Base-by-base conservation (phyloP, 306 rosid genomes). In the Mimosa pudica region DNA sequence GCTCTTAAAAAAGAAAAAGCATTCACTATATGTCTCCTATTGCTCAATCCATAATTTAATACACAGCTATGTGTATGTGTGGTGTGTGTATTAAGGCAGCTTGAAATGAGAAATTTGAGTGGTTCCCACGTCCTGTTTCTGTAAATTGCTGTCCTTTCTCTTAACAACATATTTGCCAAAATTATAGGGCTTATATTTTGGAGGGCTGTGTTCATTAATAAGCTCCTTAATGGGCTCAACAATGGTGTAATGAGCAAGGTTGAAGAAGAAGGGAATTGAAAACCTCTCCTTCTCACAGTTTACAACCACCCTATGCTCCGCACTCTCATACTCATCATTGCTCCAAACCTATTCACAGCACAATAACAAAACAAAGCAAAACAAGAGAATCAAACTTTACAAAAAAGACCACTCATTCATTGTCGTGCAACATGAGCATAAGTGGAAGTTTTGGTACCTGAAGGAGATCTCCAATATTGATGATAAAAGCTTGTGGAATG, bases 191-290 rank as follows among this genome's bases (percentile, higher is more conserved):
- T 30, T 84, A 49, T 82, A 89, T 75, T 82, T 89, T 4, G 88
- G 72, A 55, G 87, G 91, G 70, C 77, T 86, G 72, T 84, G 77
- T 30, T 86, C 82, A 72, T 72, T 51, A 44, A 18, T 61, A 2
- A 91, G 86, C 86, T 86, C 88, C 44, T 86, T 74, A 69, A 89
- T 49, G 1, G 90, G 91, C 70, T 81, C 67, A 14, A 87, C 86
- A 46, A 81, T 13, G n/a, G 88, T 87, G 88, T 80, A 75, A 77
- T 90, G 94, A 48, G 94, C 76, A 3, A 94, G 94, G 30, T 73
- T 75, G 36, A 90, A 62, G 84, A 87, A 87, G 85, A 62, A 86
- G 0, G 91, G 83, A 61, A 87, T 79, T 0, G 91, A 87, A 71
- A 82, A 77, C 80, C 94, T 92, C 58, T 88, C 83, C 80, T 62